These are phyloP conservation scores for Penicillium cosmopolitanum DNA, from an alignment of 495 filamentous ascomycete genomes.

Conservation along the genomic window DNA sequence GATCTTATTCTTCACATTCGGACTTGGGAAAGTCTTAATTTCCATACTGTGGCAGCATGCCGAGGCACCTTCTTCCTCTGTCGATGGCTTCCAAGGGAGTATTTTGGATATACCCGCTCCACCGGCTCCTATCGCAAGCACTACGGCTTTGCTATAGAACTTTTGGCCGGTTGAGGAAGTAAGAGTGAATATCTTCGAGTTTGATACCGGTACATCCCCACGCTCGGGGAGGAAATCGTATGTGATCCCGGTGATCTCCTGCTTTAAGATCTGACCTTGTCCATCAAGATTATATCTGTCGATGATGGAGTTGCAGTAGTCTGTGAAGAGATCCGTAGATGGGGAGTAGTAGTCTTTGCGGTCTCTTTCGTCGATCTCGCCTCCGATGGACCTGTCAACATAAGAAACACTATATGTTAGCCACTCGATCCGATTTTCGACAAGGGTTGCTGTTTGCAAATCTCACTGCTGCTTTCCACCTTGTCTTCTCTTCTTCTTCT, in stretches of 20 bases:
- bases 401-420: too few species aligned
- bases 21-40: slow-evolving; percentile 52
- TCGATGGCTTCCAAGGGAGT: slow-evolving; percentile 46
- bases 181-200: slow-evolving; percentile 55
- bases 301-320: slow-evolving; percentile 57
- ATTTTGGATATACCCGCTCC: slow-evolving; percentile 45
- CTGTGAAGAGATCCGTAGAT: slow-evolving; percentile 56
- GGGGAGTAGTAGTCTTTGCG: slow-evolving; percentile 68
- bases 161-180: slow-evolving; percentile 46
- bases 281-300: slow-evolving; percentile 54
- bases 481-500: slow-evolving; percentile 59
- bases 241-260: slow-evolving; percentile 54
- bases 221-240: slow-evolving; percentile 40
- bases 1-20: slow-evolving; percentile 50
- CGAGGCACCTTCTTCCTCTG: slow-evolving; percentile 45
- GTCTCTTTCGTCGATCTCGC: slow-evolving; percentile 64
- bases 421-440: too few species aligned
- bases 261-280: slow-evolving; percentile 47
- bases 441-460: neutral
- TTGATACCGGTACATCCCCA: slow-evolving; percentile 14
- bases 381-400: slow-evolving; percentile 27
- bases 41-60: slow-evolving; percentile 58
- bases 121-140: slow-evolving; percentile 61
- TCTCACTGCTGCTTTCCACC: slow-evolving; percentile 34
- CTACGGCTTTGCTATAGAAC: slow-evolving; percentile 54